Evolutionary conservation across 1,284 basidiomycete genomes (phyloP).

Genomic region (Ganoderma boninense): DNA sequence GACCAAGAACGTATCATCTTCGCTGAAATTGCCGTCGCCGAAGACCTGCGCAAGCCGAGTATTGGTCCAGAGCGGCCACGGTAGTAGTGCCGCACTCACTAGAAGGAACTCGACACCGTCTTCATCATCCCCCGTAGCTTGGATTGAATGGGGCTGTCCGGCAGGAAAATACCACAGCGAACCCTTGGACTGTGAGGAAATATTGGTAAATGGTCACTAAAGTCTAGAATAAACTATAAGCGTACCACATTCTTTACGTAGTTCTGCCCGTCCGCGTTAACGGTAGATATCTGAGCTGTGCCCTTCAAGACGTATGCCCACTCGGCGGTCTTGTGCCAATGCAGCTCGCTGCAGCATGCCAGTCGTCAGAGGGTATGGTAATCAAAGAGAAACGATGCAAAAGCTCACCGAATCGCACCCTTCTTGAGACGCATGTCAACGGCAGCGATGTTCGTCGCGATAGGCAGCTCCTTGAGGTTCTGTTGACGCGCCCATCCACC

Average conservation of each 20-base stretch:
- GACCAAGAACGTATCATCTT: constrained; percentile 52
- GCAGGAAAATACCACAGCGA: constrained; percentile 74
- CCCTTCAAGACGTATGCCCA: constrained; percentile 79
- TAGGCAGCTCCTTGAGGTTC: constrained; percentile 63
- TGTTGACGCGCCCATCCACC: constrained; percentile 81
- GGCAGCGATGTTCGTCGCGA: constrained; percentile 68
- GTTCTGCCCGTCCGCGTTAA: constrained; percentile 69
- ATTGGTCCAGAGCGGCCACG: not conserved
- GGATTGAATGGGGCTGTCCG: constrained; percentile 58
- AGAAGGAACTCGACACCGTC: constrained; percentile 77
- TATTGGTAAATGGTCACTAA: not conserved
- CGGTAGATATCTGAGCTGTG: constrained; percentile 64
- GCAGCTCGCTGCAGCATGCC: constrained; percentile 61
- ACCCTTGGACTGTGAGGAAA: constrained; percentile 39
- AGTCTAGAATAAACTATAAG: not conserved
- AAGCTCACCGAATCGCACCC: constrained; percentile 65
- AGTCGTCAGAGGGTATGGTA: not conserved
- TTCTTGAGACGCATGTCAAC: constrained; percentile 76
- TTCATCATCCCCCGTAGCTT: constrained; percentile 65
- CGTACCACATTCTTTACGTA: constrained; percentile 59
- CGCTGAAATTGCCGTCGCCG: constrained; percentile 50
- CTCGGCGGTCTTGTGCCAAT: constrained; percentile 79
- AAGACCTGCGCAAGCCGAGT: constrained; percentile 39
- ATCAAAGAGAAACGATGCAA: not conserved
- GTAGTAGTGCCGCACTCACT: constrained; percentile 45